These are phyloP conservation scores for Fusarium sp. DNA, from an alignment of 2,329 filamentous ascomycete genomes.

Conservation along the genomic window DNA sequence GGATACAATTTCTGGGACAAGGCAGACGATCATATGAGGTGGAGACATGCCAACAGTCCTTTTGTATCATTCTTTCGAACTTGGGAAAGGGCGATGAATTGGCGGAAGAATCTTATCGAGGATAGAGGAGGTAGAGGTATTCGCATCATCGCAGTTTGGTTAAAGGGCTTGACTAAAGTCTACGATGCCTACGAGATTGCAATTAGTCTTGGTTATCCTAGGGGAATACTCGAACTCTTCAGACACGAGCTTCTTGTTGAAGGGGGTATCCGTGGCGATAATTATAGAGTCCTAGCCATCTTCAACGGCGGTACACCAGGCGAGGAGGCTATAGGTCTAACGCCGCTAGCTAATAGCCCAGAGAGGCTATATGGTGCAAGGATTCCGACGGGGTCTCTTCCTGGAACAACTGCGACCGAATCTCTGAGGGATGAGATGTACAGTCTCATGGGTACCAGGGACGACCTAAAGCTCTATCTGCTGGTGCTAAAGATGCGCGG, in stretches of 20 bases:
- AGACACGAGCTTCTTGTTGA: not conserved
- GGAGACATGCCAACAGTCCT: fast-evolving
- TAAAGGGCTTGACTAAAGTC: not conserved
- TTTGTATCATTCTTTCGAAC: not conserved
- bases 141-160: slow-evolving; percentile 3
- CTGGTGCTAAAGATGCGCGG: not conserved
- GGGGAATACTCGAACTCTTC: fast-evolving
- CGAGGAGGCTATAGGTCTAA: not conserved
- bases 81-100: not conserved
- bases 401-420: not conserved
- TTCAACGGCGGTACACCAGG: not conserved
- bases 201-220: not conserved
- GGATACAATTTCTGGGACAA: not conserved
- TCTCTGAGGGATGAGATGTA: not conserved
- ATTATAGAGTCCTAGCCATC: not conserved
- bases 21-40: not conserved
- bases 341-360: not conserved
- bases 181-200: not conserved
- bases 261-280: not conserved
- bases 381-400: not conserved
- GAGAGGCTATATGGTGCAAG: fast-evolving
- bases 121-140: not conserved
- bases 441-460: not conserved
- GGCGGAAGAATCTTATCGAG: not conserved
- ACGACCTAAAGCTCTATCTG: not conserved